Evolutionary conservation across 2,329 filamentous ascomycete genomes (phyloP).

Genomic region (Amesomyces nigricolor): DNA sequence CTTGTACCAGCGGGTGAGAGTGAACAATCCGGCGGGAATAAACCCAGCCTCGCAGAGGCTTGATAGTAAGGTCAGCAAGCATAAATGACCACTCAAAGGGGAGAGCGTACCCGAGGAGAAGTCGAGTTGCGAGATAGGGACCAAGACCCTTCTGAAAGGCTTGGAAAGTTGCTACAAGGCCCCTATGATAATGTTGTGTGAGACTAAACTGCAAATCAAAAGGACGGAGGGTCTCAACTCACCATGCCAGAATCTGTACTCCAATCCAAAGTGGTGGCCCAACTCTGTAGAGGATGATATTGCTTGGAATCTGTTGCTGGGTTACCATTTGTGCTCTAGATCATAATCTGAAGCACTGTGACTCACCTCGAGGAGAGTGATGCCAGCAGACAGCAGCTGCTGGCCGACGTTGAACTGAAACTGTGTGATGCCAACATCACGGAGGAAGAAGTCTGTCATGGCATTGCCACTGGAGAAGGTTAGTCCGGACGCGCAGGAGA

Average conservation of each 20-base stretch:
- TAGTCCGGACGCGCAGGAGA: background rate
- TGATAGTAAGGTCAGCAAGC: background rate
- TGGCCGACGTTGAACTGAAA: constrained; percentile 48
- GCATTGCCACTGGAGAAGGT: constrained; percentile 39
- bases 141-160: constrained; percentile 35
- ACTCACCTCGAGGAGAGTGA: constrained; percentile 39
- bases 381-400: constrained; percentile 45
- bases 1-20: constrained; percentile 45
- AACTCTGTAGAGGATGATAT: constrained; percentile 27
- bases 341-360: too few species aligned
- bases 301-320: constrained; percentile 24
- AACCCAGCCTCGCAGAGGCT: constrained; percentile 38
- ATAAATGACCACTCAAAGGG: background rate
- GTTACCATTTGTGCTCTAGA: background rate
- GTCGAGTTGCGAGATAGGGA: constrained; percentile 34
- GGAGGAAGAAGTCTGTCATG: constrained; percentile 45
- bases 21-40: constrained; percentile 43
- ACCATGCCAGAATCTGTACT: constrained; percentile 33
- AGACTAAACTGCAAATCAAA: background rate
- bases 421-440: constrained; percentile 44
- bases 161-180: constrained; percentile 37
- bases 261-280: constrained; percentile 36
- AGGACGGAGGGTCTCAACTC: background rate
- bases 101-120: constrained; percentile 33
- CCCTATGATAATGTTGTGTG: constrained; percentile 17